Percentiles rank a stretch among this genome's conserved stretches.
Conservation (phyloP, 441 rosid genomes). For the Arabidopsis hybrid region DNA sequence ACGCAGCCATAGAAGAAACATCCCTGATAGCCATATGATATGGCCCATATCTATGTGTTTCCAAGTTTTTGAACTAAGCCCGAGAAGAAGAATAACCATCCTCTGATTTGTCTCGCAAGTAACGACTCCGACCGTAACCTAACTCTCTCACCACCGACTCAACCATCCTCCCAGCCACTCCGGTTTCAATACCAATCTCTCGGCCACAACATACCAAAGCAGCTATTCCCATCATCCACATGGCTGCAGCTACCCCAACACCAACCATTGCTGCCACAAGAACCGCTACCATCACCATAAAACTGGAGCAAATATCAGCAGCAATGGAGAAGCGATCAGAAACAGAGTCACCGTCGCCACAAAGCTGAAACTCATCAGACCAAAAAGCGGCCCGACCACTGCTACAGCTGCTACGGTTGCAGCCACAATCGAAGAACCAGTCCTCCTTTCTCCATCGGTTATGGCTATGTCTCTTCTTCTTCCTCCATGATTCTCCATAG, state of each 20-base stretch:
- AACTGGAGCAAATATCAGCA: constrained; percentile 48
- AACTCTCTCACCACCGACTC: constrained; percentile 34
- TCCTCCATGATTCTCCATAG: constrained; percentile 36
- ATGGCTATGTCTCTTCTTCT: constrained; percentile 28
- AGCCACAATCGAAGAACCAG: constrained; percentile 11
- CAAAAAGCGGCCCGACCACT: constrained; percentile 45
- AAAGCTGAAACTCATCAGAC: constrained; percentile 46
- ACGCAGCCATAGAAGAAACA: constrained; percentile 35
- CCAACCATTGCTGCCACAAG: constrained; percentile 43
- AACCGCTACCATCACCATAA: constrained; percentile 31
- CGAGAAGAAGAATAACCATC: constrained; percentile 16
- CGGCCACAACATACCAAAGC: constrained; percentile 39
- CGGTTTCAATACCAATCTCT: constrained; percentile 34
- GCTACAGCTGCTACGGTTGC: constrained; percentile 37
- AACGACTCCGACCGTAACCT: constrained; percentile 22
- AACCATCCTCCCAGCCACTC: constrained; percentile 35
- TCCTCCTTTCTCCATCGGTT: constrained; percentile 3
- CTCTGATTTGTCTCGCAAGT: constrained; percentile 28
- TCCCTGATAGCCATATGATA: no score
- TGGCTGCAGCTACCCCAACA: constrained; percentile 40
- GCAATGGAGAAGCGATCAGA: constrained; percentile 41
- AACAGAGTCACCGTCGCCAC: constrained; percentile 42
- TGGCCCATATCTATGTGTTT: no score
- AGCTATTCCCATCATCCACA: constrained; percentile 45
- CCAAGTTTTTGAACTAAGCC: constrained; percentile 3